Percentiles rank a stretch among this genome's conserved stretches.
These are phyloP conservation scores for Plasmodium inui DNA, from an alignment of 169 alveolate genomes.

Conservation along the genomic window DNA sequence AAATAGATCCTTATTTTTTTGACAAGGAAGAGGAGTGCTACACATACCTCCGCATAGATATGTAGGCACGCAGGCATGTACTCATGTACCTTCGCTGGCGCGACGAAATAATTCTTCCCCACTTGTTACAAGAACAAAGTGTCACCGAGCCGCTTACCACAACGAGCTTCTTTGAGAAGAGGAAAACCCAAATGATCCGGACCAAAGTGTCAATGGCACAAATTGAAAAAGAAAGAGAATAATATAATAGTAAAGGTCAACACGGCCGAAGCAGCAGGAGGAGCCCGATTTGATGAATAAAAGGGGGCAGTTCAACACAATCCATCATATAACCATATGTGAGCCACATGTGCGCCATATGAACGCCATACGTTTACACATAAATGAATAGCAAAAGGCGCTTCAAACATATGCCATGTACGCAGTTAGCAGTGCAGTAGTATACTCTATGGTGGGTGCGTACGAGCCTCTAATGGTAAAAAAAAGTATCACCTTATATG, in stretches of 20 bases:
- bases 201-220: not conserved
- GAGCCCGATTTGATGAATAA: not conserved
- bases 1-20: not conserved
- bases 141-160: not conserved
- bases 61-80: not conserved
- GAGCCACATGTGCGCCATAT: not conserved
- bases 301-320: not conserved
- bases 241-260: not conserved
- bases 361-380: not conserved
- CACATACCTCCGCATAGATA: not conserved
- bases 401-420: not conserved
- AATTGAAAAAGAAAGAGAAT: not conserved
- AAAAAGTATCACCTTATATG: not conserved
- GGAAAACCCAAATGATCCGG: not conserved
- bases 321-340: not conserved
- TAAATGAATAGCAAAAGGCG: not conserved
- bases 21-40: not conserved
- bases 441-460: not conserved
- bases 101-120: not conserved
- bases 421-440: not conserved
- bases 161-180: not conserved
- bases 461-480: not conserved
- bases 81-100: not conserved
- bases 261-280: not conserved
- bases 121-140: not conserved